Conservation (phyloP, 208 protist genomes). For the Endotrypanum monterogeii region DNA sequence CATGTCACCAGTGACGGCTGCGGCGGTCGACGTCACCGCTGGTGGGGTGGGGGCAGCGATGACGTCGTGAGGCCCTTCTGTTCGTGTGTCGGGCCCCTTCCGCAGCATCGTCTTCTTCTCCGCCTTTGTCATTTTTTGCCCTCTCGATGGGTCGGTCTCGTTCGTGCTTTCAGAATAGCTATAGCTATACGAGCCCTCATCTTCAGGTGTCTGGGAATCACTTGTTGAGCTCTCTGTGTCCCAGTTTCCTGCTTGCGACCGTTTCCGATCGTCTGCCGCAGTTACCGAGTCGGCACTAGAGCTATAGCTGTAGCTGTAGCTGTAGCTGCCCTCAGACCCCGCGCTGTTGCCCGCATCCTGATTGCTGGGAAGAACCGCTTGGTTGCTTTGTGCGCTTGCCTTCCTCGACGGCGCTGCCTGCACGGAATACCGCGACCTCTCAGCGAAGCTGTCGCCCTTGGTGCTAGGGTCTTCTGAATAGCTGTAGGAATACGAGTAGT, state of each 20-base stretch:
- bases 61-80: background rate
- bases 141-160: background rate
- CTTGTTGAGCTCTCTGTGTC: constrained; percentile 15
- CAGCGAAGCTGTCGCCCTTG: background rate
- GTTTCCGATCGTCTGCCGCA: background rate
- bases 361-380: background rate
- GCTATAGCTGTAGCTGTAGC: constrained; percentile 36
- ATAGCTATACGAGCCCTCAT: constrained; percentile 25
- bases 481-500: constrained; percentile 41
- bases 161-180: constrained; percentile 30
- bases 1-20: background rate
- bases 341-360: background rate
- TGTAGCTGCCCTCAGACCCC: constrained; percentile 2
- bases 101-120: background rate
- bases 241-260: background rate
- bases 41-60: background rate
- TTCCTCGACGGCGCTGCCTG: background rate
- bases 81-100: background rate
- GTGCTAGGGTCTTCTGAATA: constrained; percentile 19
- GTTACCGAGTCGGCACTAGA: background rate
- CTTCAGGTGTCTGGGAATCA: constrained; percentile 31
- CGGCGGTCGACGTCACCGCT: constrained; percentile 4
- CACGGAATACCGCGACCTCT: background rate
- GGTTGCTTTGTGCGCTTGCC: background rate
- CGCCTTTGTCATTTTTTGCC: too few species aligned